Base-by-base conservation (phyloP, 2,329 filamentous ascomycete genomes). In the Phaeosphaeriaceae sp. region DNA sequence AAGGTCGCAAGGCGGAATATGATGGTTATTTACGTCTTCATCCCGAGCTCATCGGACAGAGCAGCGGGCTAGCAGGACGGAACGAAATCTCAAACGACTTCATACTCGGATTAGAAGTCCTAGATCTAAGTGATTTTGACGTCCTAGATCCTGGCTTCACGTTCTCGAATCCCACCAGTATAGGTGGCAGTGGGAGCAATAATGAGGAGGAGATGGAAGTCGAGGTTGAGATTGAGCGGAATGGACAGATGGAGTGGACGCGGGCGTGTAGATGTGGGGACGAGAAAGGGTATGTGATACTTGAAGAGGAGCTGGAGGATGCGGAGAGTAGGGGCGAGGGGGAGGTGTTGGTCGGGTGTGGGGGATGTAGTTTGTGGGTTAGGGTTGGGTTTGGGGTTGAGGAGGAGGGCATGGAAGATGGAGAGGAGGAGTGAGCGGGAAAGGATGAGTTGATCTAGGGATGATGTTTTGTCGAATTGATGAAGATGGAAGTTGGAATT, bases 341-440 rank as follows among this genome's bases (percentile, higher is more conserved):
- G 22, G 87, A 89, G 75, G 78, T 89, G 58, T 76, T 87, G 47
- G 81, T 86, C 19, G 86, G 85, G 2, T 89, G 87, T 77, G 79
- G 80, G 56, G 86, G 87, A 36, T 89, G 87, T 74, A 89, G 86
- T 80, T 78, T 89, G 57, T 88, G 85, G 83, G 79, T 88, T 59
- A 84, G 84, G 71, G 82, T 89, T 46, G 75, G 84, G 62, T 89
- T 88, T 79, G 84, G 81, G 21, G 80, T 85, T 48, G 81, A 82
- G 56, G 81, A 44, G 31, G 31, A 36, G n/a, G n/a, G n/a, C n/a
- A n/a, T n/a, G n/a, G n/a, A n/a, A n/a, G n/a, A n/a, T n/a, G n/a
- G n/a, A n/a, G n/a, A n/a, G n/a, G n/a, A n/a, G n/a, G n/a, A n/a
- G n/a, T n/a, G n/a, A n/a, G n/a, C n/a, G n/a, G n/a, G n/a, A n/a